These are phyloP conservation scores for Geoglossum glabrum DNA, from an alignment of 495 filamentous ascomycete genomes.

Conservation along the genomic window DNA sequence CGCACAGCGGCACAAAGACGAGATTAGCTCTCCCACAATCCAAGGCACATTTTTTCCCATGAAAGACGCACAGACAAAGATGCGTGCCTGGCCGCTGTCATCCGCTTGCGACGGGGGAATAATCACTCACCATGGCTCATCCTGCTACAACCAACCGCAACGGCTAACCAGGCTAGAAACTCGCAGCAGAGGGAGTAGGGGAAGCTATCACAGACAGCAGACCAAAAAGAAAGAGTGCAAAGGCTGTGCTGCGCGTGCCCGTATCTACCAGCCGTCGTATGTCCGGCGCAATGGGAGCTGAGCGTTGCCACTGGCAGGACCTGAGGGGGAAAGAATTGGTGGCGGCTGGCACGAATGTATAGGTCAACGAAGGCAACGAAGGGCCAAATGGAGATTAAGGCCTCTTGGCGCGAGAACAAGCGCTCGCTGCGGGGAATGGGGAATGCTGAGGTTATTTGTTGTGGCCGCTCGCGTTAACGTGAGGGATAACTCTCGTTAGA, in stretches of 20 bases:
- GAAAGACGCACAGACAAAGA: background rate
- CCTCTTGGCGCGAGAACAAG: background rate
- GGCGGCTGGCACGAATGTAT: background rate
- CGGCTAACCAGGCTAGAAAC: background rate
- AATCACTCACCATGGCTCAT: conserved; percentile 3
- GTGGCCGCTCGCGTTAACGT: background rate
- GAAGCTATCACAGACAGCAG: background rate
- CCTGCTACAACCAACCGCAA: background rate
- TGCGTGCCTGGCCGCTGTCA: background rate
- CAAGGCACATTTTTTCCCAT: background rate
- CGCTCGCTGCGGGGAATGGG: conserved; percentile 2
- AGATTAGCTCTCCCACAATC: background rate
- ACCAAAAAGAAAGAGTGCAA: background rate
- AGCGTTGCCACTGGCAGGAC: background rate
- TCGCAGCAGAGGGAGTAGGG: background rate
- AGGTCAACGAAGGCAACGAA: background rate
- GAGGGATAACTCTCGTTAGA: background rate
- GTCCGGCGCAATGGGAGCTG: background rate
- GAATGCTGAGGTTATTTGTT: background rate
- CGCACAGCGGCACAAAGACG: background rate
- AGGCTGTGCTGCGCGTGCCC: background rate
- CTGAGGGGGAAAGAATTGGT: background rate
- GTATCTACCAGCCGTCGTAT: background rate
- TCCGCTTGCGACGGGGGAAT: background rate
- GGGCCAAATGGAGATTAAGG: background rate